Base-by-base conservation (phyloP, 768 basidiomycete genomes). In the Pulveroboletus sp. region DNA sequence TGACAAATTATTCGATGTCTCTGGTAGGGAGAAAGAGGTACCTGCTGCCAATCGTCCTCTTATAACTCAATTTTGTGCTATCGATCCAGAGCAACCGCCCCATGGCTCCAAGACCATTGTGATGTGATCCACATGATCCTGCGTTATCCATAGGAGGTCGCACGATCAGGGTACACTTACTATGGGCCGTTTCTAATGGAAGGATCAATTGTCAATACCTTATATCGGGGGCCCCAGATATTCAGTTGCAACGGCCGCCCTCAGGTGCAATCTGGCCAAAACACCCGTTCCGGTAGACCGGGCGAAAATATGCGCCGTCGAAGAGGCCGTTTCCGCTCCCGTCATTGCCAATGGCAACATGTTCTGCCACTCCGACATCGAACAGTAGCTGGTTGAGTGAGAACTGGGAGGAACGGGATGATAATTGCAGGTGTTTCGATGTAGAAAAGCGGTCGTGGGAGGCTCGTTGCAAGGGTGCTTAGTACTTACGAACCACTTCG, bases 291-390 rank as follows among this genome's bases (percentile, higher is more conserved):
- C n/a, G 11, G 93, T 92, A 7, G 89, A 91, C 59, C 96, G 89
- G 88, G 72, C 72, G 22, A 86, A 96, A 68, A 97, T 99, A 62
- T 79, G 78, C 7, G 89, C 91, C 0, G 93, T 99, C 58, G 96
- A 94, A 66, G 68, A 87, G 58, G 89, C 90, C 1, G 90, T 98
- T 32, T 82, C 80, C 1, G 80, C 98, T 0, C 95, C 94, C 4
- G 93, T 99, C 5, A 89, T 99, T 65, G 94, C 95, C 0, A 99
- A 99, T 66, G 96, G 96, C 26, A 98, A 97, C 66, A 81, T 97
- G 50, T 81, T 97, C 11, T 91, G 85, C 65, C 79, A 86, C 37
- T 76, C 81, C n/a, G 94, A 98, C 67, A 80, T 96, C 40, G 75
- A 77, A 43, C 71, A 74, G 11, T 97, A n/a, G n/a, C n/a, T n/a